Evolutionary conservation across 176 grass and related monocot genomes (phyloP).

Genomic region (Hsuehochloa calcarea): DNA sequence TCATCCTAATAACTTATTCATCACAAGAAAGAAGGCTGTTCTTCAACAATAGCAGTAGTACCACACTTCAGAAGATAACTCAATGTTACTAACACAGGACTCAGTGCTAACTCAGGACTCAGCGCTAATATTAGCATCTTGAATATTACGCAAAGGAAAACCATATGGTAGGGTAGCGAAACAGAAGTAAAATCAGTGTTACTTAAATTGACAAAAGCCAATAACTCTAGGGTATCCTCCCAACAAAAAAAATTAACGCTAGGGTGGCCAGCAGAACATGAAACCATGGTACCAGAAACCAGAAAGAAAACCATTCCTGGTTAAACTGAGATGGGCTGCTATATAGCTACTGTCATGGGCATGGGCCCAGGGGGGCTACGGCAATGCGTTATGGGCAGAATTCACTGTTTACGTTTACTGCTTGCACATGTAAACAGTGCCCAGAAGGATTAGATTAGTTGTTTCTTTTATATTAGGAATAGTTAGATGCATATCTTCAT

Average conservation of each 20-base stretch:
- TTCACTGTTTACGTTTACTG: too few species aligned
- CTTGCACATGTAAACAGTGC: too few species aligned
- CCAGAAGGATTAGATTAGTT: too few species aligned
- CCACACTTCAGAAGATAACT: constrained; percentile 8
- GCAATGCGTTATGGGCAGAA: too few species aligned
- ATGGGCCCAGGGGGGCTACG: too few species aligned
- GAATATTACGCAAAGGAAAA: neutral
- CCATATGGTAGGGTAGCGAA: neutral
- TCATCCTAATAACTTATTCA: constrained; percentile 11
- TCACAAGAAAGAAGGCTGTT: neutral
- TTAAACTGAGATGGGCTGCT: neutral
- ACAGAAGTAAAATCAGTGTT: neutral
- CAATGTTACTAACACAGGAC: neutral
- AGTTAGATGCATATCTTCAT: too few species aligned
- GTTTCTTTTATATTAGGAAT: too few species aligned
- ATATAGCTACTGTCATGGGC: neutral
- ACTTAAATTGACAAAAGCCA: neutral
- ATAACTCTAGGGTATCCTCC: neutral
- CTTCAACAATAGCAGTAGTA: neutral
- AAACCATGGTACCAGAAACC: neutral
- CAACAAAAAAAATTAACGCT: neutral
- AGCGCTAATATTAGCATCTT: constrained; percentile 5
- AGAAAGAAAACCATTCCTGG: neutral
- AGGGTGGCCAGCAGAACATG: neutral
- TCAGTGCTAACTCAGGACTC: neutral